phyloP scores from a whole-genome alignment of 805 yeast genomes.

The Trichomonascus vanleenenianus region DNA sequence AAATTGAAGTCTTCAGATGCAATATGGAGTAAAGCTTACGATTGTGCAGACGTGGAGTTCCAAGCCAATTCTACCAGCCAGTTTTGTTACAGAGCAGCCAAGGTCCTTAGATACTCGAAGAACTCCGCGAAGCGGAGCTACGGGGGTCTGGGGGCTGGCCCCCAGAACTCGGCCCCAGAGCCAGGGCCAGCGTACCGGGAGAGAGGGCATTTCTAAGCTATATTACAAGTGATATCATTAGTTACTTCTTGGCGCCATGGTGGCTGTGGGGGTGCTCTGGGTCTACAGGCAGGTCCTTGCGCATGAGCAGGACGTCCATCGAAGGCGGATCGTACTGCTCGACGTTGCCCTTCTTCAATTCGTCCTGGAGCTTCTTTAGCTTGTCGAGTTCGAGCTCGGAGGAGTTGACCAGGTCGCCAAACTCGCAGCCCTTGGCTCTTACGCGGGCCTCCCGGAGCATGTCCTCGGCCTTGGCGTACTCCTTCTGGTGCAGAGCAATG shows the following conservation, averaged over 20 bases:
- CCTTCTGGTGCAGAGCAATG: conserved; percentile 51
- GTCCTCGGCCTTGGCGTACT: conserved; percentile 50
- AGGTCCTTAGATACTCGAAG: too few relatives aligned
- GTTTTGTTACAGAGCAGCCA: too few relatives aligned
- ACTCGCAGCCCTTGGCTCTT: conserved; percentile 60
- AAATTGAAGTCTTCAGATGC: too few relatives aligned
- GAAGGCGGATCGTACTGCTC: conserved; percentile 12
- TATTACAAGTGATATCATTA: neutral
- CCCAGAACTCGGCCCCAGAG: too few relatives aligned
- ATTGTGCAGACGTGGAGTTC: too few relatives aligned
- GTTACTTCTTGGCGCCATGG: neutral
- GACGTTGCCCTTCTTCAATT: conserved; percentile 6
- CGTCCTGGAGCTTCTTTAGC: conserved; percentile 30
- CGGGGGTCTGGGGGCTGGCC: too few relatives aligned
- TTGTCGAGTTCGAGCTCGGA: conserved; percentile 61
- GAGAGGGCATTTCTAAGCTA: too few relatives aligned
- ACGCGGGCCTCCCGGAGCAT: conserved; percentile 60
- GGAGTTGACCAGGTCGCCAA: conserved; percentile 51
- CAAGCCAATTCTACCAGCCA: too few relatives aligned
- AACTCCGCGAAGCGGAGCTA: too few relatives aligned
- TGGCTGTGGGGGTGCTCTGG: neutral
- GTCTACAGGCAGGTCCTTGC: conserved; percentile 3
- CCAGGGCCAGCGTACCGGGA: too few relatives aligned
- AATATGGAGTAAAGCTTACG: too few relatives aligned
- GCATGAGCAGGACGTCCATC: conserved; percentile 15